Evolutionary conservation across 148 eudicot genomes (phyloP).

Genomic region (Dysphania ambrosioides): DNA sequence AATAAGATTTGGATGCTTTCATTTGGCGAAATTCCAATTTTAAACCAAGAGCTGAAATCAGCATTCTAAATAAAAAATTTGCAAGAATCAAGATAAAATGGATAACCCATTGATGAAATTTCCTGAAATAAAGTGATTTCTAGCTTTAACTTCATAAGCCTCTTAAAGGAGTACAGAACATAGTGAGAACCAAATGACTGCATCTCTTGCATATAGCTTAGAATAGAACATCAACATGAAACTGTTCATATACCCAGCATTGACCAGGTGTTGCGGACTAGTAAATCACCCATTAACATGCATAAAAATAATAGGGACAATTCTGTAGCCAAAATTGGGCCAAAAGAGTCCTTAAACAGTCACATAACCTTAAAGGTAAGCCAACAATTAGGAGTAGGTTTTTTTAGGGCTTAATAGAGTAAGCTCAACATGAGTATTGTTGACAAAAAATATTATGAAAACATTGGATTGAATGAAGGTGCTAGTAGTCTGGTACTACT

Average conservation of each 20-base stretch:
- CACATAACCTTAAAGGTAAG: neutral
- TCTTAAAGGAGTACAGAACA: no score
- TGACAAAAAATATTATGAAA: no score
- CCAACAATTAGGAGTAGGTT: neutral
- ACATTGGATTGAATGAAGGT: no score
- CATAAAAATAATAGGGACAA: neutral
- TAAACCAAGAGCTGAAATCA: neutral
- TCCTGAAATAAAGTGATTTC: neutral
- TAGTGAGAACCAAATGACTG: neutral
- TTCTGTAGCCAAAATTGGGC: neutral
- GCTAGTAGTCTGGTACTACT: no score
- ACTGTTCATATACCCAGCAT: no score
- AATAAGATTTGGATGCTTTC: neutral
- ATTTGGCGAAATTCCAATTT: neutral
- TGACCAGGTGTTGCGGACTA: neutral
- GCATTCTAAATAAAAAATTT: neutral
- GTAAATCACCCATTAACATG: neutral
- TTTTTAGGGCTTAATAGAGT: neutral
- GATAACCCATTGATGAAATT: neutral
- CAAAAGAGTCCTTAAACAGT: neutral
- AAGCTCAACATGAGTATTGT: neutral
- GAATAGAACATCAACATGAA: no score
- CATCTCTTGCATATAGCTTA: neutral
- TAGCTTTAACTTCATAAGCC: neutral
- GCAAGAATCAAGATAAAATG: neutral